These are phyloP conservation scores for Sungouiozyma intestinalis DNA, from an alignment of 805 yeast species.

Conservation along the genomic window DNA sequence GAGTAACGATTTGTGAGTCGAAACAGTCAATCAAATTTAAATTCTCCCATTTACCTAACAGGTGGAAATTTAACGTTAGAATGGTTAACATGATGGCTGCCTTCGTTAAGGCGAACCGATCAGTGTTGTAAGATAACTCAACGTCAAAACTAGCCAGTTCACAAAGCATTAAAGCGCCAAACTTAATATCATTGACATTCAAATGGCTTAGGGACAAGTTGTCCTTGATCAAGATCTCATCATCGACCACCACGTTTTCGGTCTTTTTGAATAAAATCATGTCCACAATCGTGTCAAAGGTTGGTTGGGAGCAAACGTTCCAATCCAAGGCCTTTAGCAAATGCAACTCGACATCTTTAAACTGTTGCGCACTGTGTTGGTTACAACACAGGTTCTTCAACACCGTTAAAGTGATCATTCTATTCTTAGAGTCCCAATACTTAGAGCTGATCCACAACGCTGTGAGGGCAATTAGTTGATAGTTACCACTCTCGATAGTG, in stretches of 20 bases:
- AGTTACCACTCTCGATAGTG: conserved; percentile 68
- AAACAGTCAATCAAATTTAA: conserved; percentile 5
- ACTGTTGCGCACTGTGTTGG: conserved; percentile 42
- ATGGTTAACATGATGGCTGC: conserved; percentile 38
- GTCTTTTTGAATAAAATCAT: conserved; percentile 31
- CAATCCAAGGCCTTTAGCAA: conserved; percentile 53
- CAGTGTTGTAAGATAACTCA: conserved; percentile 38
- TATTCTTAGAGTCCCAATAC: conserved; percentile 55
- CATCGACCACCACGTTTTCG: conserved; percentile 1
- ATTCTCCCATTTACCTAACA: conserved; percentile 9
- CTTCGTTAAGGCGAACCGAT: conserved; percentile 9
- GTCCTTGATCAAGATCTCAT: not conserved
- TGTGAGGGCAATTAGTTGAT: conserved; percentile 77
- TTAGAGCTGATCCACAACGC: conserved; percentile 90
- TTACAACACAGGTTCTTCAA: conserved; percentile 47
- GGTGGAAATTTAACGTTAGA: conserved; percentile 32
- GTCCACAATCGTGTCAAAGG: conserved; percentile 56
- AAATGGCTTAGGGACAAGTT: not conserved
- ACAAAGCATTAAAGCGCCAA: conserved; percentile 50
- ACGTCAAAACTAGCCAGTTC: conserved; percentile 56
- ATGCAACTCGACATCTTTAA: conserved; percentile 59
- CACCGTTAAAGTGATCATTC: conserved; percentile 45
- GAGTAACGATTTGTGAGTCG: not conserved
- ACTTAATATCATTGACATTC: conserved; percentile 38
- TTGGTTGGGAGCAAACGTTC: conserved; percentile 38